phyloP scores from a whole-genome alignment of 164 flowering plant species.

The Piper longum region DNA sequence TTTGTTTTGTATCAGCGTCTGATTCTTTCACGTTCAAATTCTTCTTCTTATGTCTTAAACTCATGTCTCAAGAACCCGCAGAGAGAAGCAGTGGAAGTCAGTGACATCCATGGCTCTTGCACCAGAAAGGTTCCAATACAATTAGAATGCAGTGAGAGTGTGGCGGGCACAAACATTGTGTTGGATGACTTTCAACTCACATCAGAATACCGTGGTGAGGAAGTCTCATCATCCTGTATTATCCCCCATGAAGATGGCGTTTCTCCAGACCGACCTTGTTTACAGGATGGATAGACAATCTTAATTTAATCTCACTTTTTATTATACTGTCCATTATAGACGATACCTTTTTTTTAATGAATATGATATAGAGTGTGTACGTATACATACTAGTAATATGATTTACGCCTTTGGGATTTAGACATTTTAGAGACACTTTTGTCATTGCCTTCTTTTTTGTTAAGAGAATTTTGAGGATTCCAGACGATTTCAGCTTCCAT shows the following conservation, averaged over 20 bases:
- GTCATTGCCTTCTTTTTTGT: too few species aligned
- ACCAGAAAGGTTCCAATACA: not conserved
- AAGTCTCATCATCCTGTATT: not conserved
- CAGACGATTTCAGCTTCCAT: too few species aligned
- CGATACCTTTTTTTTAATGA: too few species aligned
- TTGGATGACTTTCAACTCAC: not conserved
- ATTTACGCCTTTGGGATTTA: too few species aligned
- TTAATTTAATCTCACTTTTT: too few species aligned
- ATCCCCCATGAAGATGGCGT: not conserved
- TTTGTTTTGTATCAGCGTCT: too few species aligned
- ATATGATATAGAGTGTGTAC: too few species aligned
- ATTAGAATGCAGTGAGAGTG: not conserved
- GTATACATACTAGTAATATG: too few species aligned
- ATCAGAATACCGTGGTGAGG: not conserved
- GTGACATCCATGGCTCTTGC: not conserved
- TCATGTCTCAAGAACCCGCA: not conserved
- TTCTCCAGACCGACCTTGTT: not conserved
- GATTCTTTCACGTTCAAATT: not conserved
- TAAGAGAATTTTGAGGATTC: too few species aligned
- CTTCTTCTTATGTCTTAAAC: not conserved
- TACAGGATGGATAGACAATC: too few species aligned
- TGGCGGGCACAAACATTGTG: not conserved
- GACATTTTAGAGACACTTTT: too few species aligned
- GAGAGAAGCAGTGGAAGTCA: not conserved
- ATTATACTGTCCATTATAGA: too few species aligned